phyloP scores from a whole-genome alignment of 2,329 filamentous ascomycete genomes.

The Paecilomyces dactylethromorphus region DNA sequence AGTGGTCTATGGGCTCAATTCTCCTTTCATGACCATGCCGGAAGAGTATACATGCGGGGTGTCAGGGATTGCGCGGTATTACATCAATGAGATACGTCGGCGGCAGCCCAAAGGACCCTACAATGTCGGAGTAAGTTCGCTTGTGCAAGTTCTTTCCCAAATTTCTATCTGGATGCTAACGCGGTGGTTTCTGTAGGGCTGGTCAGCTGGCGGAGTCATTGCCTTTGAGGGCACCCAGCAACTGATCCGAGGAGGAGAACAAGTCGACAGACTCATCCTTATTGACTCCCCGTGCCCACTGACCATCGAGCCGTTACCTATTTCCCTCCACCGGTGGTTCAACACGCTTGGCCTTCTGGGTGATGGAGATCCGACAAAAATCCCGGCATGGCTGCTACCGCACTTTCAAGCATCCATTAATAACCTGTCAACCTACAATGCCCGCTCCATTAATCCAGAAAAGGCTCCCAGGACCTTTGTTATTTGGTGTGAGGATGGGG shows the following conservation, averaged over 20 bases:
- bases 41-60: slow-evolving; percentile 19
- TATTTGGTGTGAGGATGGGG: slow-evolving; percentile 1
- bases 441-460: neutral
- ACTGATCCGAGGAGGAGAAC: slow-evolving; percentile 47
- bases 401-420: slow-evolving; percentile 12
- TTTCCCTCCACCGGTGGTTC: slow-evolving; percentile 45
- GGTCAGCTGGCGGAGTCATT: slow-evolving; percentile 64
- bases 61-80: slow-evolving; percentile 14
- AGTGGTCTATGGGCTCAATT: slow-evolving; percentile 48
- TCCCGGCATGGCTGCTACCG: slow-evolving; percentile 10
- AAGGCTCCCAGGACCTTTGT: neutral
- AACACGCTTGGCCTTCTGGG: slow-evolving; percentile 24
- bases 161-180: neutral
- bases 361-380: neutral
- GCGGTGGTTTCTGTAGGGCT: slow-evolving; percentile 44
- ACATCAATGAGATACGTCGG: slow-evolving; percentile 25
- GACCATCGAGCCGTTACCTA: slow-evolving; percentile 46
- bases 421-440: slow-evolving; percentile 7
- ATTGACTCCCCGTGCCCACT: slow-evolving; percentile 55
- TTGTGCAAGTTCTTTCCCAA: no score
- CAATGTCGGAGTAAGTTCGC: slow-evolving; percentile 38
- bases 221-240: slow-evolving; percentile 58
- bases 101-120: slow-evolving; percentile 47
- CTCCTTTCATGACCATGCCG: slow-evolving; percentile 30
- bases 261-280: slow-evolving; percentile 51